Base-by-base conservation (phyloP, 805 yeast genomes). In the Saturnispora besseyi region DNA sequence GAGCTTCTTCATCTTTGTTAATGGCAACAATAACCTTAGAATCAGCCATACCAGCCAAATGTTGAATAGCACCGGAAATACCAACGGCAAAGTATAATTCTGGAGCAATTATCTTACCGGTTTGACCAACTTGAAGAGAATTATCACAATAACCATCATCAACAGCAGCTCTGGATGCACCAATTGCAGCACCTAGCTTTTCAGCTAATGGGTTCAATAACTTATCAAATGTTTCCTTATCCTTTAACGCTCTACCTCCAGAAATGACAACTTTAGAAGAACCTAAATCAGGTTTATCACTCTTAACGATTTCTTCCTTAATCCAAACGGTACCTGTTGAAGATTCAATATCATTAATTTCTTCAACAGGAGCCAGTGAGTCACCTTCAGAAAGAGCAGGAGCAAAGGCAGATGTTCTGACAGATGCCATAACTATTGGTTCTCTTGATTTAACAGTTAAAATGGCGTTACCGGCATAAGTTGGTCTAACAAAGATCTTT, bases 121-220 rank as follows among this genome's bases (percentile, higher is more conserved):
- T 91, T 71, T 91, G 99, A 49, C 99, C 99, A 54, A 91, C 90
- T 70, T 91, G 99, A 59, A 91, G 76, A 8, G 98, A 89, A 71
- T 91, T 93, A 63, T 93, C 98, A 63, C 95, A 89, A 65, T 79
- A 89, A 0, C 97, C 98, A 42, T 95, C 76, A 68, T 91, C 99
- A 24, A 93, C 99, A 32, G 98, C 99, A 18, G 97, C 98, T 67
- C 99, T 82, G 7, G 96, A 87, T 3, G 98, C 98, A 61, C 99
- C 99, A 45, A 91, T 84, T 49, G 96, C 98, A 2, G 98, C 99
- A 50, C 81, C 77, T 52, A 91, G 71, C 53, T 84, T 76, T 51
- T 79, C 81, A 7, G 98, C 97, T 56, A 91, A 73, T 46, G 99
- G 98, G 58, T 76, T 79, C 48, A 93, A 73, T 51, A 87, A 57